These are phyloP conservation scores for Trichophyton equinum DNA, from an alignment of 2,329 filamentous ascomycete species.

Conservation along the genomic window DNA sequence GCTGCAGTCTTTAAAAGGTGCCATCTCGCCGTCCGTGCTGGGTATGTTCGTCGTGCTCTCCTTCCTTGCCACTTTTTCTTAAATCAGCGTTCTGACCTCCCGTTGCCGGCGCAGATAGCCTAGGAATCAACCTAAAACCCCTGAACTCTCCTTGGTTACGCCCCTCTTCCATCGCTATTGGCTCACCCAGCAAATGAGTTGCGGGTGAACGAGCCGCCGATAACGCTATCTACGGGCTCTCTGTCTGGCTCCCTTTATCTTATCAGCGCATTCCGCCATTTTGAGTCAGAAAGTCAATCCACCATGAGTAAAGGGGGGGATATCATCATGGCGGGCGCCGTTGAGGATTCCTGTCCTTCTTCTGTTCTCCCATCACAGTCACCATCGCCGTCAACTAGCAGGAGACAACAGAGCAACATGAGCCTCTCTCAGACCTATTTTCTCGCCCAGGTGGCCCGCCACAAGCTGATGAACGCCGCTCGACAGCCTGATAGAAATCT, in stretches of 20 bases:
- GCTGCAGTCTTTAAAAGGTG: neutral
- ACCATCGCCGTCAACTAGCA: conserved; percentile 24
- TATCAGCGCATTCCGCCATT: neutral
- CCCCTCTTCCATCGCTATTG: too few relatives aligned
- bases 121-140: neutral
- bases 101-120: neutral
- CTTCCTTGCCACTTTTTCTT: neutral
- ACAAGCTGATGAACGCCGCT: conserved; percentile 90
- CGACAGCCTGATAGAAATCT: conserved; percentile 86
- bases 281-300: neutral
- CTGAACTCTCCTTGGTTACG: too few relatives aligned
- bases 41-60: neutral
- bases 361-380: conserved; percentile 20
- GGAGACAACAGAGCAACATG: conserved; percentile 64
- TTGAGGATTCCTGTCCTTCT: conserved; percentile 8
- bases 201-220: neutral
- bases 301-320: neutral
- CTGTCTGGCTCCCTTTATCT: neutral
- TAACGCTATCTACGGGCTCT: neutral
- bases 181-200: neutral
- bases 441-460: conserved; percentile 88
- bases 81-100: neutral
- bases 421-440: conserved; percentile 97
- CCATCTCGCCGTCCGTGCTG: neutral
- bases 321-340: neutral